Percentiles rank a stretch among this genome's conserved stretches.
phyloP scores from a whole-genome alignment of 495 filamentous ascomycete genomes.

The Aspergillus nanangensis region DNA sequence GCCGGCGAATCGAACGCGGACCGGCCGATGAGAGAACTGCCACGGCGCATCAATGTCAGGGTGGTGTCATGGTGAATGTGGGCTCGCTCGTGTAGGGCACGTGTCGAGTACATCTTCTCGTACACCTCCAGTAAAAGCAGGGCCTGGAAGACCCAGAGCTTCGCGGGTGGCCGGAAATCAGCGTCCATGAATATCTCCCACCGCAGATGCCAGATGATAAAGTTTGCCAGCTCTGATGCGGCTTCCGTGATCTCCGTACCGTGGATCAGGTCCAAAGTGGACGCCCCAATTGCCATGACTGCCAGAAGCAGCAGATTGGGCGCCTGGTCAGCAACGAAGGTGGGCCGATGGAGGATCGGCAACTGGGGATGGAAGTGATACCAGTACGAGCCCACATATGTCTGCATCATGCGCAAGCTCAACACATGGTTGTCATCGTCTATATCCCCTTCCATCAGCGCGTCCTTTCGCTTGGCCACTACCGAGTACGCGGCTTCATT shows the following conservation, averaged over 20 bases:
- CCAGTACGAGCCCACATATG: constrained; percentile 93
- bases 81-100: constrained; percentile 87
- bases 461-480: constrained; percentile 70
- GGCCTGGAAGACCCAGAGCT: constrained; percentile 97
- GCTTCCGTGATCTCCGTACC: constrained; percentile 66
- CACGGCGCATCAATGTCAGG: constrained; percentile 89
- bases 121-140: constrained; percentile 86
- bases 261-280: constrained; percentile 78
- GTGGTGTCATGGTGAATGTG: constrained; percentile 98
- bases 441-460: constrained; percentile 72
- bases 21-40: constrained; percentile 86
- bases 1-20: constrained; percentile 85
- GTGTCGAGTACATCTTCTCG: constrained; percentile 94
- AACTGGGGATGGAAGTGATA: constrained; percentile 90
- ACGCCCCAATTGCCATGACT: constrained; percentile 92
- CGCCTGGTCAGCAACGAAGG: constrained; percentile 82
- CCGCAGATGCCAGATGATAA: constrained; percentile 84
- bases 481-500: constrained; percentile 75
- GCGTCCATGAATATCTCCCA: constrained; percentile 90
- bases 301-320: constrained; percentile 82
- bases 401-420: constrained; percentile 90
- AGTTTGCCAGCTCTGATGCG: constrained; percentile 74
- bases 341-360: constrained; percentile 91
- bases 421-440: constrained; percentile 72
- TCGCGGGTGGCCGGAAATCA: constrained; percentile 90